phyloP scores from a whole-genome alignment of 176 grass and related monocot species.

The Typha latifolia region DNA sequence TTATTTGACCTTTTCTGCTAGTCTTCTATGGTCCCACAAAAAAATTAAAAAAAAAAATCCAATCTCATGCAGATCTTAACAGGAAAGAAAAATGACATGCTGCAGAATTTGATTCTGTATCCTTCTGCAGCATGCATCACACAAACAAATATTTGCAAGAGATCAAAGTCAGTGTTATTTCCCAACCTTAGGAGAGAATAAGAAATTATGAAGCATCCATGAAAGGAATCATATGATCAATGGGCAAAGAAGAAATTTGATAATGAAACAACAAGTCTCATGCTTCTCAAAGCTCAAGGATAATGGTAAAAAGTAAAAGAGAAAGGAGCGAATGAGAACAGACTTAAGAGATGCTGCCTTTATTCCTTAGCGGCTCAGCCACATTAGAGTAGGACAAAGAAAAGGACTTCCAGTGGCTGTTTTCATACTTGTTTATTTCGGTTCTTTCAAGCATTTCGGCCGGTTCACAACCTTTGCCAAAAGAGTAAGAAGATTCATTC shows the following conservation, averaged over 20 bases:
- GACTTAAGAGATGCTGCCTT: conserved; percentile 37
- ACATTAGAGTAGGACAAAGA: conserved; percentile 48
- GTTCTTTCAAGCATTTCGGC: conserved; percentile 26
- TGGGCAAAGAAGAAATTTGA: conserved; percentile 17
- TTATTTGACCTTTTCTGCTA: not conserved
- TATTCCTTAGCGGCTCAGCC: conserved; percentile 31
- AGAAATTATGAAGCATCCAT: not conserved
- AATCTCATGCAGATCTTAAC: not conserved
- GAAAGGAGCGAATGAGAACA: conserved; percentile 48
- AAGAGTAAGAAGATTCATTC: conserved; percentile 58
- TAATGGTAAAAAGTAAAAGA: conserved; percentile 48
- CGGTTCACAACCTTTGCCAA: conserved; percentile 29
- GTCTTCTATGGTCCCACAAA: not conserved
- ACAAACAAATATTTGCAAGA: not conserved
- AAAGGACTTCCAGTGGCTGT: conserved; percentile 31
- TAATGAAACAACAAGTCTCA: conserved; percentile 34
- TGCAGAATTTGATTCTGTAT: not conserved
- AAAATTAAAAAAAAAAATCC: not conserved
- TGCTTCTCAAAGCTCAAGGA: conserved; percentile 55
- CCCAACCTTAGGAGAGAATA: too few relatives aligned
- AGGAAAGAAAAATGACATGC: not conserved
- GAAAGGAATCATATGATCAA: conserved; percentile 6
- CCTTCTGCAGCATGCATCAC: not conserved
- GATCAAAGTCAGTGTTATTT: not conserved
- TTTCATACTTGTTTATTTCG: conserved; percentile 18